phyloP scores from a whole-genome alignment of 495 filamentous ascomycete species.

The Aspergillus indologenus region DNA sequence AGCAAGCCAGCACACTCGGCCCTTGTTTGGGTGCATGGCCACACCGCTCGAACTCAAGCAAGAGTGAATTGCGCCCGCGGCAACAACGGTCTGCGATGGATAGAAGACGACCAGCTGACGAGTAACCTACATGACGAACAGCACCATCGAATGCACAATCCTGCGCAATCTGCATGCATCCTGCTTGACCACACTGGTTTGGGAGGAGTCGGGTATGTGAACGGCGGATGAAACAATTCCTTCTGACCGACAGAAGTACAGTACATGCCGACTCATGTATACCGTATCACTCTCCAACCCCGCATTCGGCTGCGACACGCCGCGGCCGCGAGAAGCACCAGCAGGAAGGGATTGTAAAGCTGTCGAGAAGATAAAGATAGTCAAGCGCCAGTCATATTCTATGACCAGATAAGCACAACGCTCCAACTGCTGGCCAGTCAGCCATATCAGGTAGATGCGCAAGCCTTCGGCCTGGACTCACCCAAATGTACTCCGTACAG shows the following conservation, averaged over 20 bases:
- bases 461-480: neutral
- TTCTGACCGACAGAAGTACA: no score
- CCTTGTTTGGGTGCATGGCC: no score
- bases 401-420: neutral
- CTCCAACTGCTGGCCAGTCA: neutral
- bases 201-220: neutral
- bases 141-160: neutral
- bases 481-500: no score
- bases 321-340: neutral
- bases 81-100: neutral
- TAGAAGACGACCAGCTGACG: neutral
- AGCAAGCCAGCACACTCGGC: neutral
- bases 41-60: no score
- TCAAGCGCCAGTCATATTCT: neutral
- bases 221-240: neutral
- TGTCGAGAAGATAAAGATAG: neutral
- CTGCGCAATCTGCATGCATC: neutral
- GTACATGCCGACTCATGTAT: no score
- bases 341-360: neutral
- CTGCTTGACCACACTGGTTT: neutral
- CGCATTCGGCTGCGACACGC: neutral
- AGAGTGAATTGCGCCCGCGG: no score
- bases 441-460: neutral
- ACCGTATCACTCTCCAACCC: neutral
- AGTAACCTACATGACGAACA: neutral